Evolutionary conservation across 495 filamentous ascomycete species (phyloP).

Genomic region (Penicillium alfredii): DNA sequence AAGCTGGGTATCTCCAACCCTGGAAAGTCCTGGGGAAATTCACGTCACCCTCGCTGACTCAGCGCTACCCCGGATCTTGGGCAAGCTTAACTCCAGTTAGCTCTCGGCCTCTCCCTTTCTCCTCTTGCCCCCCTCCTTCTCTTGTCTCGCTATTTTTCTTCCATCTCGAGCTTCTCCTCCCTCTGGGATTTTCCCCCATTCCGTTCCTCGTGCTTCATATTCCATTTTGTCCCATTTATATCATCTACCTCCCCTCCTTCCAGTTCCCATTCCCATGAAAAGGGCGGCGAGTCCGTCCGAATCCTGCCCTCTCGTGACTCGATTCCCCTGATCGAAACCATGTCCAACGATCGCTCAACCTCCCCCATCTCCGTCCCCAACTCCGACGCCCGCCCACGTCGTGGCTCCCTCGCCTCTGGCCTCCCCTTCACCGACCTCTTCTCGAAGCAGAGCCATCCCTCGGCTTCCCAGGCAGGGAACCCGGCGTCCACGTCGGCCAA

Average conservation of each 20-base stretch:
- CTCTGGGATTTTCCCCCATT: constrained; percentile 4
- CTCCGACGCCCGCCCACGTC: constrained; percentile 36
- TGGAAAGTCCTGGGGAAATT: too few species aligned
- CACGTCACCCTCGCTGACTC: too few species aligned
- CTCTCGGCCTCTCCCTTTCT: too few species aligned
- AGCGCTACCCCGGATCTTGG: too few species aligned
- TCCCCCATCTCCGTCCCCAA: constrained; percentile 43
- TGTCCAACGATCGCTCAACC: constrained; percentile 46
- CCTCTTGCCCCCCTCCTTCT: too few species aligned
- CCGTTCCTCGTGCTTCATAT: constrained; percentile 1
- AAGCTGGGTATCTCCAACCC: too few species aligned
- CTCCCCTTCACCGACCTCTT: constrained; percentile 44
- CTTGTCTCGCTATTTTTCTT: too few species aligned
- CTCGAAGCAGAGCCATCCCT: constrained; percentile 26
- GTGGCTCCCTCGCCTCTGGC: constrained; percentile 44
- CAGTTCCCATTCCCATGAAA: constrained; percentile 12
- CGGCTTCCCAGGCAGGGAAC: constrained; percentile 31
- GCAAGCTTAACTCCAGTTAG: too few species aligned
- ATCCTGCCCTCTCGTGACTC: not conserved
- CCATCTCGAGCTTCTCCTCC: too few species aligned
- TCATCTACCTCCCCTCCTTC: not conserved
- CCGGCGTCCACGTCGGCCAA: constrained; percentile 55
- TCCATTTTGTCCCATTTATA: constrained; percentile 1
- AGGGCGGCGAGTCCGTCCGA: constrained; percentile 31
- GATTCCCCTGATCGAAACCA: constrained; percentile 16